Percentiles rank a stretch among this genome's conserved stretches.
Evolutionary conservation across 1,139 yeast species (phyloP).

Genomic region (Hansenula lynferdii): DNA sequence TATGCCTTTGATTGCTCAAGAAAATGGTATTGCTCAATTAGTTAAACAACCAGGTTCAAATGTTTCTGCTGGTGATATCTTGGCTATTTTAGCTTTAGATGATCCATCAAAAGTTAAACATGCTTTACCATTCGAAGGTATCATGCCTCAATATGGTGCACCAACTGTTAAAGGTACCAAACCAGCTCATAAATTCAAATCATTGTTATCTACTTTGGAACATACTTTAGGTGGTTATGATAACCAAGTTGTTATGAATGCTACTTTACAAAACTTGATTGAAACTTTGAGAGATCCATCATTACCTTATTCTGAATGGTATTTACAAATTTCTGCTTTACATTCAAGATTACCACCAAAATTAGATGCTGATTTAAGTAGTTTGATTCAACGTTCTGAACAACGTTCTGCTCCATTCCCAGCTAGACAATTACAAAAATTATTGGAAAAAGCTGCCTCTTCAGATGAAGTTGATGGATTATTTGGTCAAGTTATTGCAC

Average conservation of each 20-base stretch:
- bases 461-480: conserved; percentile 43
- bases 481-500: conserved; percentile 59
- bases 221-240: conserved; percentile 89
- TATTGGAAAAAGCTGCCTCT: conserved; percentile 34
- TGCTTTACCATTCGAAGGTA: conserved; percentile 93
- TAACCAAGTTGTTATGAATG: conserved; percentile 88
- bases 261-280: conserved; percentile 68
- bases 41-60: conserved; percentile 99
- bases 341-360: conserved; percentile 84
- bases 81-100: conserved; percentile 90
- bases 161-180: conserved; percentile 81
- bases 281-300: conserved; percentile 72
- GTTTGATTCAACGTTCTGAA: conserved; percentile 62
- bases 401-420: conserved; percentile 86
- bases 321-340: conserved; percentile 76
- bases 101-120: conserved; percentile 98
- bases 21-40: conserved; percentile 87
- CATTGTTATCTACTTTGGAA: conserved; percentile 53
- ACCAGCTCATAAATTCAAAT: conserved; percentile 70
- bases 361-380: conserved; percentile 62
- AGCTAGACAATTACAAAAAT: conserved; percentile 72
- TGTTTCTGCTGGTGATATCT: conserved; percentile 91
- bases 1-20: conserved; percentile 89
- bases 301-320: conserved; percentile 94
- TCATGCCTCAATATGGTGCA: conserved; percentile 82